Evolutionary conservation across 2,329 filamentous ascomycete genomes (phyloP), one percentile per base, ranked within the genome.

Genomic region (Xylariomycetidae sp.): DNA sequence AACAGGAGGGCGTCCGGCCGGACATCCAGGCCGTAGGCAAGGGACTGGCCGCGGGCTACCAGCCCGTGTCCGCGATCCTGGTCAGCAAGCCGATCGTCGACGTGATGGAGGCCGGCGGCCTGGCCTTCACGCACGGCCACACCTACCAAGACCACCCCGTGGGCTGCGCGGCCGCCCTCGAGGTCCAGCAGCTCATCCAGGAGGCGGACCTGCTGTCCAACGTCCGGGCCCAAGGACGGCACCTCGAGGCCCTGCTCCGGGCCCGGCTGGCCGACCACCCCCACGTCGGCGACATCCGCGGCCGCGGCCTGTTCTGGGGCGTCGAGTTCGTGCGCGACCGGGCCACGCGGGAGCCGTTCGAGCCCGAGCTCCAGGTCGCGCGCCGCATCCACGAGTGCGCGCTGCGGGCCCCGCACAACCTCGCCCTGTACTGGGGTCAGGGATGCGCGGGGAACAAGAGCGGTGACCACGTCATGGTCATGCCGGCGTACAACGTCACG

Each of bases 1-100:
- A 76, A 42, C 59, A 71, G 32, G 64, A 74, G 27, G 64, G 58
- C 4, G 61, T 72, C 5, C 54, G 60, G 2, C 76, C 69, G 0
- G 80, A 85, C 51, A 69, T 85, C 13, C 72, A 79, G 50, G 73
- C 75, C 2, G 62, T 82, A 16, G 79, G 76, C 4, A 84, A 83
- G 50, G 73, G 70, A 0, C 65, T 84, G 1, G 77, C 70, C 4
- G 79, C 69, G 25, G 80, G 80, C 0, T 81, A 76, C 46, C 67
- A 69, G 38, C 66, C 76, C 2, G 62, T 82, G n/a, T 74, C 79
- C 2, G 80, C 65, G 2, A 63, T 83, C 25, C 59, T 84, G 10
- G 65, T 73, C 8, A 69, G 64, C 25, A 51, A 64, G 4, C 61
- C 61, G 8, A 63, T 82, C 4, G 59, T 72, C 12, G 58, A 73